These are phyloP conservation scores for Penicillium corylophilum DNA, from an alignment of 2,329 filamentous ascomycete species.

Conservation along the genomic window DNA sequence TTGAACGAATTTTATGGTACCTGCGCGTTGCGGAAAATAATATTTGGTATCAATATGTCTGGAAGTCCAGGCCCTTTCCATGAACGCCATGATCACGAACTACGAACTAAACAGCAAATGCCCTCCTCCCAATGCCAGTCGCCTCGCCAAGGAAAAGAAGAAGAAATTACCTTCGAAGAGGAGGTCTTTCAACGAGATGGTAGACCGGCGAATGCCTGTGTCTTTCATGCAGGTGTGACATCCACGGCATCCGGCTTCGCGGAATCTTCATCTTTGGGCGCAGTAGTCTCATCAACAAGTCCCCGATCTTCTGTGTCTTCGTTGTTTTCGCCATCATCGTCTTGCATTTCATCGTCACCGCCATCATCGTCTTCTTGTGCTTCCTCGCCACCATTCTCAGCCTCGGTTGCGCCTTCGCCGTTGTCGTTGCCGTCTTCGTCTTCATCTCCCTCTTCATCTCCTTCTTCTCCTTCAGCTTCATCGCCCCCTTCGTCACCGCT, in stretches of 20 bases:
- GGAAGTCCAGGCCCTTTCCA: not conserved
- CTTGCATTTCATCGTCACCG: not conserved
- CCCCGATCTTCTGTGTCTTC: not conserved
- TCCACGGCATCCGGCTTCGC: constrained; percentile 16
- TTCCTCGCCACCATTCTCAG: constrained; percentile 14
- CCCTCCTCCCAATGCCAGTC: not conserved
- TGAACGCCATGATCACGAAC: not conserved
- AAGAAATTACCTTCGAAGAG: not conserved
- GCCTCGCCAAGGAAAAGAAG: not conserved
- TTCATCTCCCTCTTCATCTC: constrained; percentile 12
- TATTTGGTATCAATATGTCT: constrained; percentile 4
- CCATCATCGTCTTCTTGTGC: constrained; percentile 7
- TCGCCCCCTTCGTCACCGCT: constrained; percentile 20
- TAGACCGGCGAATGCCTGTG: not conserved
- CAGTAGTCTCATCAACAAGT: constrained; percentile 3
- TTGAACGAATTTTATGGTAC: not conserved
- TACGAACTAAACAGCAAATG: not conserved
- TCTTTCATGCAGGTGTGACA: constrained; percentile 7
- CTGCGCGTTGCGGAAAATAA: not conserved
- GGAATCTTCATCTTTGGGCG: constrained; percentile 2
- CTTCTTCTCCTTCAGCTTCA: constrained; percentile 13
- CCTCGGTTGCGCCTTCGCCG: constrained; percentile 6
- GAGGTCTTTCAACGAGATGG: not conserved
- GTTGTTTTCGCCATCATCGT: not conserved
- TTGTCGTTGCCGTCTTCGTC: constrained; percentile 18